Percentiles rank a stretch among this genome's conserved stretches.
These are phyloP conservation scores for Ambrosiella xylebori DNA, from an alignment of 2,329 filamentous ascomycete species.

Conservation along the genomic window DNA sequence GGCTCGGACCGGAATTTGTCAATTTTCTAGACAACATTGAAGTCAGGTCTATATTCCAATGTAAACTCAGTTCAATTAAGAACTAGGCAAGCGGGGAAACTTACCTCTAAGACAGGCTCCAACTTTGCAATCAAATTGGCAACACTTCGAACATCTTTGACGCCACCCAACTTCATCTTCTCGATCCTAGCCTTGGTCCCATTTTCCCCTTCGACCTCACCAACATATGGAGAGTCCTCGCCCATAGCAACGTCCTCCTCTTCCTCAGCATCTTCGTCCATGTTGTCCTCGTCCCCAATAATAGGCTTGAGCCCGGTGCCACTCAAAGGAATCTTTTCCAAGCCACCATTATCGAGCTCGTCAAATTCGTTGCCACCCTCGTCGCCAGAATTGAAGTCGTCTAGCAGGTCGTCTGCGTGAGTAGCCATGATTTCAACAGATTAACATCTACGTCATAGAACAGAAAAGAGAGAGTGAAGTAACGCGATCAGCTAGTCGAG, in stretches of 20 bases:
- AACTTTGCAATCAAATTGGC: slow-evolving; percentile 67
- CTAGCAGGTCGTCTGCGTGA: slow-evolving; percentile 77
- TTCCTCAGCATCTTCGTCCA: slow-evolving; percentile 37
- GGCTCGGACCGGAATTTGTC: slow-evolving; percentile 55
- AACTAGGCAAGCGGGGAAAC: slow-evolving; percentile 20
- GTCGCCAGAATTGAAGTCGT: slow-evolving; percentile 48
- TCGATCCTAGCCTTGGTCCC: slow-evolving; percentile 44
- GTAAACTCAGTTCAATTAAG: slow-evolving; percentile 36
- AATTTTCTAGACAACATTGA: slow-evolving; percentile 51
- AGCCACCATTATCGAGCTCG: neutral
- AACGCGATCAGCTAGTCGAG: neutral
- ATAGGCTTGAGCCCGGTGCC: slow-evolving; percentile 37
- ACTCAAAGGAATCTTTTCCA: slow-evolving; percentile 21
- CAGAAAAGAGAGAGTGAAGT: neutral
- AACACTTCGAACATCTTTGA: slow-evolving; percentile 65
- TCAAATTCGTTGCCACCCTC: slow-evolving; percentile 22
- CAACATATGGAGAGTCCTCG: slow-evolving; percentile 34
- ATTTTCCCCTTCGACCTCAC: slow-evolving; percentile 51
- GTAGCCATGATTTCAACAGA: slow-evolving; percentile 55
- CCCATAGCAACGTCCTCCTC: slow-evolving; percentile 36
- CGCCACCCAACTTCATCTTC: slow-evolving; percentile 57
- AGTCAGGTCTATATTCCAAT: slow-evolving; percentile 52
- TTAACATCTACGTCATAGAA: neutral
- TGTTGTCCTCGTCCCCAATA: slow-evolving; percentile 33
- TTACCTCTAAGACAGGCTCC: slow-evolving; percentile 67